Base-by-base conservation (phyloP, 805 yeast species). In the Suhomyces sp. region DNA sequence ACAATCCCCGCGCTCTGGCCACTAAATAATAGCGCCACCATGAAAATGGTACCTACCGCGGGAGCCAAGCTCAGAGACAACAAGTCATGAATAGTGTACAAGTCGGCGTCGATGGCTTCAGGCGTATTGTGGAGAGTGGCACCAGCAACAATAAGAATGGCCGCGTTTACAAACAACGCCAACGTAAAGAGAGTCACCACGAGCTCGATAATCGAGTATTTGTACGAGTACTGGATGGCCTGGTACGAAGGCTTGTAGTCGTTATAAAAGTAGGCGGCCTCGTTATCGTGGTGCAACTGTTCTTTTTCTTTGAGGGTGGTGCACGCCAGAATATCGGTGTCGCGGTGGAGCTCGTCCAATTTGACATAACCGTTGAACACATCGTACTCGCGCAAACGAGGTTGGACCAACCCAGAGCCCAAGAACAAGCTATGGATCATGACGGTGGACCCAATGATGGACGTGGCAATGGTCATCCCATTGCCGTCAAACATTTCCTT, bases 1-100 rank as follows among this genome's bases (percentile, higher is more conserved):
- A 91, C 92, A 43, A 92, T 83, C 46, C 97, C 96, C 0, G 97
- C 97, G 44, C 92, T 86, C 62, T 88, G 91, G 5, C 97, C 97
- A 52, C 94, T 86, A 53, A 88, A 81, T 39, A 92, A 72, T 59
- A 92, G 75, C 0, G 97, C 97, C 49, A 89, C 66, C 79, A 90
- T 90, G 70, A 92, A 92, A 0, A 90, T 68, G 0, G 89, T 83
- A 24, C 97, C 97, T 0, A 90, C 96, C 7, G 81, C 83, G 2
- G 86, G 83, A 0, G 96, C 86, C 39, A 92, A 73, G 48, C 77
- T 81, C 17, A 66, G 52, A 3, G 84, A 73, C 25, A 92, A 75
- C 59, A 91, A 70, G 19, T 77, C 76, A 65, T 90, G 86, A 54
- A 92, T 87, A 3, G 92, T 78, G 64, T 86, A 87, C 55, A 92